These are phyloP conservation scores for Exserohilum turcica DNA, from an alignment of 2,329 filamentous ascomycete genomes.

Conservation along the genomic window DNA sequence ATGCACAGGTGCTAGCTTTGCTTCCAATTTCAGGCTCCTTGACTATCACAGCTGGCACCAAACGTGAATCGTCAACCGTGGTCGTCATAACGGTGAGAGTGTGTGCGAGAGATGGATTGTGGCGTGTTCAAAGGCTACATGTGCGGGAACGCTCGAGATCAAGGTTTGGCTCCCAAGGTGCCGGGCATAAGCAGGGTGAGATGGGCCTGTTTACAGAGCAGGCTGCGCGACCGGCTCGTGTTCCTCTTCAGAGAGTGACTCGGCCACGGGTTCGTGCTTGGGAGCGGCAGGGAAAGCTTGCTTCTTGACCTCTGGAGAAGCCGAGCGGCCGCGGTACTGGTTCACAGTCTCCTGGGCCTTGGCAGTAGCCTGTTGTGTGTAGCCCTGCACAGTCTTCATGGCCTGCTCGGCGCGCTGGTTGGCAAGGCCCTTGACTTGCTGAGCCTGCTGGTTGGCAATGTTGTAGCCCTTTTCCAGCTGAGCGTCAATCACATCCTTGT, in stretches of 20 bases:
- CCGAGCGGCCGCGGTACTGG: conserved; percentile 46
- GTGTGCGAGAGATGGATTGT: conserved; percentile 10
- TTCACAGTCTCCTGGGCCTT: conserved; percentile 62
- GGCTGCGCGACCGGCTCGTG: conserved; percentile 32
- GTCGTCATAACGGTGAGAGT: conserved; percentile 29
- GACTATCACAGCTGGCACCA: conserved; percentile 23
- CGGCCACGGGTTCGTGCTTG: conserved; percentile 17
- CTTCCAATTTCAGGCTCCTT: conserved; percentile 38
- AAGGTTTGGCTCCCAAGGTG: not conserved
- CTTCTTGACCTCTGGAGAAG: conserved; percentile 41
- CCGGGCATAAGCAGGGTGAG: not conserved
- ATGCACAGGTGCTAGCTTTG: conserved; percentile 27
- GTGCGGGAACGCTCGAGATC: not conserved
- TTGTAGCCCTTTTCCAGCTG: conserved; percentile 61
- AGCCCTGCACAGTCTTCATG: conserved; percentile 62
- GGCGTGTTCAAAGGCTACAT: not conserved
- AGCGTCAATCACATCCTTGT: conserved; percentile 67
- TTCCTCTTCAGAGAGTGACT: conserved; percentile 14
- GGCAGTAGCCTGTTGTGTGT: conserved; percentile 64
- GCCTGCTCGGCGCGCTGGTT: conserved; percentile 64
- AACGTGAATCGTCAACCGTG: conserved; percentile 29
- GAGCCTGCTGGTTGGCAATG: conserved; percentile 62
- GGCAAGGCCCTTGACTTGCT: conserved; percentile 64
- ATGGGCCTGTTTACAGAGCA: conserved; percentile 28
- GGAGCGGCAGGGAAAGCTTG: conserved; percentile 25